Base-by-base conservation (phyloP, 495 filamentous ascomycete species). In the Penicillium salamii region DNA sequence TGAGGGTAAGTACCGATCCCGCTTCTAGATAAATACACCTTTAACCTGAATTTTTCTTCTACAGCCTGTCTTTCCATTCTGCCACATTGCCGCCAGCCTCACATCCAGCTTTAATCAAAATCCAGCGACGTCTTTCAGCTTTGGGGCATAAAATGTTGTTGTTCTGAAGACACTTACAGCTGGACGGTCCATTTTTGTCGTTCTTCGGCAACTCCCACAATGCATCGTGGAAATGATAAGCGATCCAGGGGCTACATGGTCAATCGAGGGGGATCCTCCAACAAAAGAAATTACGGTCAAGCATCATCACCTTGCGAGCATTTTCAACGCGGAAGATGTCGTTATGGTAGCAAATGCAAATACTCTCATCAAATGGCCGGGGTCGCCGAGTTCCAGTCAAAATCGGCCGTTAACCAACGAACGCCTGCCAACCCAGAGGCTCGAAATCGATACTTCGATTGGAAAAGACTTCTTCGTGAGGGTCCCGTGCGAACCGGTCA, bases 361-460 rank as follows among this genome's bases (percentile, higher is more conserved):
- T 53, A 42, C 51, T 53, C 37, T 14, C 44, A 53, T 23, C 37
- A 53, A n/a, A 15, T 32, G 38, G 49, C 13, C 2, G 36, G 13
- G 24, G 51, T 44, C 44, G 1, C 38, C 51, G 37, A 34, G 15
- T 41, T n/a, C 14, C 15, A 38, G 14, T 31, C 20, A 15, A 26
- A 37, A 7, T 7, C 38, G 13, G 29, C 37, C 26, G 26, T 19
- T 26, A 35, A 41, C 35, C 21, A 42, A 23, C 45, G 45, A 13
- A 40, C 45, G n/a, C 5, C 24, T 14, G 0, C 28, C 40, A 40
- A 54, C 9, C 28, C n/a, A n/a, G 26, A 41, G 26, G 32, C 46
- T 46, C 52, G 40, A 40, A 45, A 54, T 28, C 33, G 31, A 54
- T 54, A 54, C 34, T 54, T 54, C 14, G 38, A 48, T 37, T 53